These are phyloP conservation scores for Lepidium africanum DNA, from an alignment of 345 rosid genomes.

Conservation along the genomic window DNA sequence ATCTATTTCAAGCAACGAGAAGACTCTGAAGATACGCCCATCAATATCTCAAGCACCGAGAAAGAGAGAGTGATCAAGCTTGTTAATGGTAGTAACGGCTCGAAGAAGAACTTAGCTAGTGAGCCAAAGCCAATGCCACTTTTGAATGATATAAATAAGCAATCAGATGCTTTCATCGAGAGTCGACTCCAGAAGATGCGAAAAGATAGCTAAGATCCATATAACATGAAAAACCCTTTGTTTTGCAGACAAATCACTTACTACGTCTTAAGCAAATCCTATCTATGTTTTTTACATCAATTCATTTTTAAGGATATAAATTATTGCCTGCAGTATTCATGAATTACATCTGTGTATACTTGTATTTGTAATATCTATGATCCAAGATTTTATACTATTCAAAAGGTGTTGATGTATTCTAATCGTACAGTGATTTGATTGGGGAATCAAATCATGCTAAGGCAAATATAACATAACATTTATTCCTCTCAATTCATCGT, in stretches of 20 bases:
- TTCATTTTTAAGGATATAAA: neutral
- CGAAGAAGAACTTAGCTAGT: conserved; percentile 8
- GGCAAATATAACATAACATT: neutral
- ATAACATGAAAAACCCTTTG: neutral
- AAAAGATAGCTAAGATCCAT: neutral
- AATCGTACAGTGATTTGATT: neutral
- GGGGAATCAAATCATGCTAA: neutral
- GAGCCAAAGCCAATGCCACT: conserved; percentile 4
- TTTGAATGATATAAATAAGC: conserved; percentile 13
- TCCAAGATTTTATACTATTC: neutral
- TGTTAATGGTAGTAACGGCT: neutral
- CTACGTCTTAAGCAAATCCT: neutral
- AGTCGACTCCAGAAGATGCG: conserved; percentile 24
- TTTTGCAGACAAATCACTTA: neutral
- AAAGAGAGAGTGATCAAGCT: conserved; percentile 20
- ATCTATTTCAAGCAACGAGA: conserved; percentile 24
- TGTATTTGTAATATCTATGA: neutral
- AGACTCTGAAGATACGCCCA: conserved; percentile 20
- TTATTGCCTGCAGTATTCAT: neutral
- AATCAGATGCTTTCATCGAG: conserved; percentile 20
- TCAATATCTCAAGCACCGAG: neutral
- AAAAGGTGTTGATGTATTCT: neutral
- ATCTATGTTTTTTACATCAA: neutral
- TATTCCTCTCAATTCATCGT: neutral
- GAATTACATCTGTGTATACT: neutral